Conservation (phyloP, 176 grass and related monocot genomes). For the Metroxylon sagu region DNA sequence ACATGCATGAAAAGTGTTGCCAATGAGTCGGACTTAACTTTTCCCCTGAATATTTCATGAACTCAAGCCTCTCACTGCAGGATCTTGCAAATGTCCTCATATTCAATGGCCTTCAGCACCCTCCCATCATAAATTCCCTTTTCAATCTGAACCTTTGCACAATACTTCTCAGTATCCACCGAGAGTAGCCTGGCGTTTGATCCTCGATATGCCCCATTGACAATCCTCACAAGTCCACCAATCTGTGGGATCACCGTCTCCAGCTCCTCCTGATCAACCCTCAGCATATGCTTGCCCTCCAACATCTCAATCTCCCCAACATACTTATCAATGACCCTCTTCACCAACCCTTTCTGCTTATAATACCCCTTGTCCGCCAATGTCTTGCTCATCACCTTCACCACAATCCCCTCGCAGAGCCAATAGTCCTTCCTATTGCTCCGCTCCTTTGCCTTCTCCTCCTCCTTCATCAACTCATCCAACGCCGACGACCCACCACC, state of each 20-base stretch:
- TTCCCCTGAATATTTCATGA: too few relatives aligned
- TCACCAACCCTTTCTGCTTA: conserved; percentile 77
- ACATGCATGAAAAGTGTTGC: too few relatives aligned
- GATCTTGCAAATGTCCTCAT: conserved; percentile 94
- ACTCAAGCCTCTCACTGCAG: conserved; percentile 14
- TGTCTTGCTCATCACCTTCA: conserved; percentile 91
- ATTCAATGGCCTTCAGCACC: conserved; percentile 62
- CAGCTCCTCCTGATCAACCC: conserved; percentile 83
- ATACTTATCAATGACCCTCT: conserved; percentile 71
- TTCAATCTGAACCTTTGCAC: conserved; percentile 81
- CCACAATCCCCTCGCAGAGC: conserved; percentile 67
- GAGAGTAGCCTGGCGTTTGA: conserved; percentile 63
- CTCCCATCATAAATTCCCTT: conserved; percentile 91
- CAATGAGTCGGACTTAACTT: too few relatives aligned
- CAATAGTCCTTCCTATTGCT: conserved; percentile 93
- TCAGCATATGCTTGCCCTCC: conserved; percentile 84
- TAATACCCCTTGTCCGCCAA: conserved; percentile 78
- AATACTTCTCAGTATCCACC: conserved; percentile 63
- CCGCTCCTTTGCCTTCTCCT: conserved; percentile 83
- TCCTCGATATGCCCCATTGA: conserved; percentile 85
- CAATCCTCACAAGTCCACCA: conserved; percentile 62
- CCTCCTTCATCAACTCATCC: conserved; percentile 85
- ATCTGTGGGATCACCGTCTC: conserved; percentile 94
- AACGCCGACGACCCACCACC: conserved; percentile 41
- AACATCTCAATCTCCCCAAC: conserved; percentile 85